These are phyloP conservation scores for Didymella glomerata DNA, from an alignment of 2,329 filamentous ascomycete species.

Conservation along the genomic window DNA sequence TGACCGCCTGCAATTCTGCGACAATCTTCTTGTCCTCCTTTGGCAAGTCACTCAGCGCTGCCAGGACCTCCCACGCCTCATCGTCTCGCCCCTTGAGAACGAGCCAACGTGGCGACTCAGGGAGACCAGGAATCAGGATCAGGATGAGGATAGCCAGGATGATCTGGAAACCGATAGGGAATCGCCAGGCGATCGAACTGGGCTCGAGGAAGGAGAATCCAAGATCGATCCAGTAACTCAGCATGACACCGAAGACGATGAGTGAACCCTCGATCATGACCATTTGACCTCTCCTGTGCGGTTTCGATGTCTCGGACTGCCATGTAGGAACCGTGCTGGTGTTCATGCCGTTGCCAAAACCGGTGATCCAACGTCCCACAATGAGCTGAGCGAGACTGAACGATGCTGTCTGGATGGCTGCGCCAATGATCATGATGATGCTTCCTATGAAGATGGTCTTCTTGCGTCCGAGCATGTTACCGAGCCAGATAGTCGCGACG, in stretches of 20 bases:
- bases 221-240: constrained; percentile 55
- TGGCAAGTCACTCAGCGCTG: constrained; percentile 50
- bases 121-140: constrained; percentile 56
- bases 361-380: constrained; percentile 61
- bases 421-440: constrained; percentile 66
- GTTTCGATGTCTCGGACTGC: constrained; percentile 59
- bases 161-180: constrained; percentile 66
- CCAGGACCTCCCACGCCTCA: constrained; percentile 49
- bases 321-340: constrained; percentile 54
- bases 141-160: constrained; percentile 65
- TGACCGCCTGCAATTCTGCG: constrained; percentile 48
- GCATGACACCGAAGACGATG: constrained; percentile 56
- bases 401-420: constrained; percentile 64
- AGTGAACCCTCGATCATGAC: constrained; percentile 59
- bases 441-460: constrained; percentile 68
- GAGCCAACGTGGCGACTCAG: constrained; percentile 59
- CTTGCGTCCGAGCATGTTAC: constrained; percentile 66
- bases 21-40: constrained; percentile 51
- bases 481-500: constrained; percentile 57
- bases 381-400: constrained; percentile 58
- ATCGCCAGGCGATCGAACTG: constrained; percentile 51
- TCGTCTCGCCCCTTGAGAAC: constrained; percentile 62
- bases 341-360: constrained; percentile 53
- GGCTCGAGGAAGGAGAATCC: constrained; percentile 61
- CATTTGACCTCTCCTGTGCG: constrained; percentile 56